Base-by-base conservation (phyloP, 495 filamentous ascomycete genomes). In the Sporormia fimetaria region DNA sequence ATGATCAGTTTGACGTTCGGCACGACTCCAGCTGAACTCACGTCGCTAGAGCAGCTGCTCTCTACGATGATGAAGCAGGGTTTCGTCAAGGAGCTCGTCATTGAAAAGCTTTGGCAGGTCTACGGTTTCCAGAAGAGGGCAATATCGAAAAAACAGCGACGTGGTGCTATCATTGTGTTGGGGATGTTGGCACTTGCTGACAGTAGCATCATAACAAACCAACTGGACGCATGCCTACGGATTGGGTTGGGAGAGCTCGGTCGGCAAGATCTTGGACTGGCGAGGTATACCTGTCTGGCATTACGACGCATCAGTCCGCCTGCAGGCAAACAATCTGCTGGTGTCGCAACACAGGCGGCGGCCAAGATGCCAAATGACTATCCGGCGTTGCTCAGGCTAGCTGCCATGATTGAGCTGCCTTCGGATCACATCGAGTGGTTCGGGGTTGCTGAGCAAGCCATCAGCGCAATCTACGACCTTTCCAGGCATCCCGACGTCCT, bases 1-100 rank as follows among this genome's bases (percentile, higher is more conserved):
- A 96, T 99, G 92, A 95, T 96, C 60, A 93, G 83, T 64, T 65
- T 99, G 46, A 99, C 90, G 0, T 95, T 94, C 58, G 88, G 87
- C 11, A 83, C 87, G 3, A 93, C 87, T 0, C 82, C 87, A 3
- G 90, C 90, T 1, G 90, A 99, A 56, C 67, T 96, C 22, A 99
- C 90, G 2, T 94, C 85, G 25, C 68, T 99, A 14, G 90, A 96
- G 57, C 90, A 96, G 63, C 68, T 99, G 12, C 63, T 96, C 3
- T 84, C 81, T 51, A 95, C 86, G 0, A 96, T 99, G 90, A 94
- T 94, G 83, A 93, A 87, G 56, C 77, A 79, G 20, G 83, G 81
- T 9, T 75, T 85, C 62, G 76, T 99, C 33, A 76, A 80, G 2
- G 87, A 94, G 21, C 66, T 81, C 3, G 88, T 99, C 15, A 67